Evolutionary conservation across 257 asterid genomes (phyloP).

Genomic region (Nicotiana noctiflora): DNA sequence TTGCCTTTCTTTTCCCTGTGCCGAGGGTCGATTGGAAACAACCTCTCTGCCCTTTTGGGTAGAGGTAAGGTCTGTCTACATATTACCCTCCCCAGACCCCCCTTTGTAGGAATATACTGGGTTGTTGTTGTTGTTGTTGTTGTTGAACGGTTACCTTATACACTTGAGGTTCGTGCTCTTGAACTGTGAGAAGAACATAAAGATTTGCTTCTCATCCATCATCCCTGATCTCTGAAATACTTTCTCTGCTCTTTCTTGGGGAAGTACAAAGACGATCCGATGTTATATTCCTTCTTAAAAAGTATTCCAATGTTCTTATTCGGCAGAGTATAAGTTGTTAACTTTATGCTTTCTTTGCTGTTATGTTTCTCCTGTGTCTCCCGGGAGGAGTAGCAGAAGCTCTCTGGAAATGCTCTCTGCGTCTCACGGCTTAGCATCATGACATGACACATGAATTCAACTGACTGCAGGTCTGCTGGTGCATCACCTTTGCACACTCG

Average conservation of each 20-base stretch:
- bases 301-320: not conserved
- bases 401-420: not conserved
- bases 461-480: conserved; percentile 71
- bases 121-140: no score
- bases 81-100: no score
- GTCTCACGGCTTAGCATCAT: not conserved
- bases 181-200: not conserved
- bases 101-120: no score
- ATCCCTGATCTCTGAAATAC: not conserved
- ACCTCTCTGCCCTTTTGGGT: no score
- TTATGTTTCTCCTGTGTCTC: not conserved
- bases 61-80: no score
- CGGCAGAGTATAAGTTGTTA: not conserved
- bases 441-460: not conserved
- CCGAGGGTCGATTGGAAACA: no score
- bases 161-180: not conserved
- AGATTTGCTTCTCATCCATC: not conserved
- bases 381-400: not conserved
- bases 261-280: not conserved
- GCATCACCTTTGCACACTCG: conserved; percentile 76
- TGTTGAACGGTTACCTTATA: not conserved
- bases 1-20: no score
- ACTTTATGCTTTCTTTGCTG: not conserved
- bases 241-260: not conserved
- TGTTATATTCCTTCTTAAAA: not conserved